Conservation (phyloP, 2,329 filamentous ascomycete species). For the Metarhizium rileyi region DNA sequence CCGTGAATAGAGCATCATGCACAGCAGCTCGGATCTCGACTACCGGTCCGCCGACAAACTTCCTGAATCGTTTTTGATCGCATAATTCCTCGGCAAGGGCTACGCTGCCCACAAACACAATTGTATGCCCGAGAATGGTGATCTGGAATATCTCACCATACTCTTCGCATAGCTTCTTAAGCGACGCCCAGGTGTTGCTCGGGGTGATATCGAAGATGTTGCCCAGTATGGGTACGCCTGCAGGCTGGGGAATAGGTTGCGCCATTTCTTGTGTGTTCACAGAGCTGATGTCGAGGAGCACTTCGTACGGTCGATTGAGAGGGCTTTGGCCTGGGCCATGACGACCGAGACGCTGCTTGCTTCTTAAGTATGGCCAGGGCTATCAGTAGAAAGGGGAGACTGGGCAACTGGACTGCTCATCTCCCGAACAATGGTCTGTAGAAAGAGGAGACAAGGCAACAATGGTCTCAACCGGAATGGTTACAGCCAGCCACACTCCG, state of each 20-base stretch:
- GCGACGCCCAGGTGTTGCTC: constrained; percentile 26
- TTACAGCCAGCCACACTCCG: constrained; percentile 3
- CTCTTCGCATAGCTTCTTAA: constrained; percentile 25
- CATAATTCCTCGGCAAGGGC: constrained; percentile 41
- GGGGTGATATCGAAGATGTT: constrained; percentile 26
- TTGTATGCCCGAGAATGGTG: constrained; percentile 22
- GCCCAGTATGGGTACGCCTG: constrained; percentile 25
- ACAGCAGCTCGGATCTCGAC: constrained; percentile 41
- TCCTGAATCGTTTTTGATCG: constrained; percentile 43
- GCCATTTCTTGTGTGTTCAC: constrained; percentile 16
- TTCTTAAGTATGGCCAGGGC: background rate
- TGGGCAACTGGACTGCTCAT: background rate
- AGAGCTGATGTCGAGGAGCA: background rate
- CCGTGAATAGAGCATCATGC: constrained; percentile 43
- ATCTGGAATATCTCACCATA: constrained; percentile 30
- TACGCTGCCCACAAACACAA: constrained; percentile 36
- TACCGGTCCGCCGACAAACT: constrained; percentile 42
- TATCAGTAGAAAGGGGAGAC: background rate
- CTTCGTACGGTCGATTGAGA: background rate
- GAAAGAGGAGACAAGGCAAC: background rate
- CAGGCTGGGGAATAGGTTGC: constrained; percentile 24
- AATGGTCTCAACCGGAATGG: background rate
- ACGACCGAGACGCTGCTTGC: background rate
- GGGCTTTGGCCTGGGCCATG: background rate
- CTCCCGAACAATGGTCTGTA: too few relatives aligned